Percentiles rank a stretch among this genome's conserved stretches.
These are phyloP conservation scores for Lipomyces oligophaga DNA, from an alignment of 805 yeast genomes.

Conservation along the genomic window DNA sequence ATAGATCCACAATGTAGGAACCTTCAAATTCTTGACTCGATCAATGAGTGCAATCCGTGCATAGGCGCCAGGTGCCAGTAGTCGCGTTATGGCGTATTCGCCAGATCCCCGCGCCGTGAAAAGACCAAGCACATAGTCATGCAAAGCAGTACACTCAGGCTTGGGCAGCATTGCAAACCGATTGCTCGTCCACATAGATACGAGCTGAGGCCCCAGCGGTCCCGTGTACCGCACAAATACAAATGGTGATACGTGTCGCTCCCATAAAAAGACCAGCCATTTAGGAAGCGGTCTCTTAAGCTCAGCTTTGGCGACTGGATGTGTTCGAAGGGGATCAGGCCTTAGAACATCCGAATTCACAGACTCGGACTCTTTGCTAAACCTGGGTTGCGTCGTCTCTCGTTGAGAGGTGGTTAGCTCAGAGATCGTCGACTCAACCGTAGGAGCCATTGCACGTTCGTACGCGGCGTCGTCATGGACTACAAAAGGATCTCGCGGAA, in stretches of 20 bases:
- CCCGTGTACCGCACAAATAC: slow-evolving; percentile 71
- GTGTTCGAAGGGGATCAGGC: slow-evolving; percentile 19
- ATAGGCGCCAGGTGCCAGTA: slow-evolving; percentile 86
- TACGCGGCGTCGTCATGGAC: slow-evolving; percentile 13
- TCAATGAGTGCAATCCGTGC: slow-evolving; percentile 69
- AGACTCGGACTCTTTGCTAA: too few species aligned
- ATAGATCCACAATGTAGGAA: slow-evolving; percentile 76
- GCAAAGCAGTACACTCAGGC: slow-evolving; percentile 54
- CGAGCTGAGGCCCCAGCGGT: slow-evolving; percentile 76
- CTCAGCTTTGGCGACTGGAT: slow-evolving; percentile 23
- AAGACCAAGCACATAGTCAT: slow-evolving; percentile 74
- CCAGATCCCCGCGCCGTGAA: slow-evolving; percentile 89
- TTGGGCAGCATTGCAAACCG: slow-evolving; percentile 59
- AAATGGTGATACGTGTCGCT: slow-evolving; percentile 81
- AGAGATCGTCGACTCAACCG: slow-evolving; percentile 1
- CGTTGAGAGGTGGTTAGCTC: slow-evolving; percentile 2
- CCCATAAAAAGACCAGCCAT: slow-evolving; percentile 84
- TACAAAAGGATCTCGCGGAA: slow-evolving; percentile 41
- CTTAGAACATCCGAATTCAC: slow-evolving; percentile 7
- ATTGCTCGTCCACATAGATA: slow-evolving; percentile 84
- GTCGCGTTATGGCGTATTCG: slow-evolving; percentile 80
- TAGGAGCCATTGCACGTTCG: background rate
- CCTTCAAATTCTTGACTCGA: slow-evolving; percentile 50
- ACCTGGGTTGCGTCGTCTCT: slow-evolving; percentile 4
- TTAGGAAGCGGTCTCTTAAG: slow-evolving; percentile 52